Conservation (phyloP, 768 basidiomycete species). For the Tricholoma terreum region DNA sequence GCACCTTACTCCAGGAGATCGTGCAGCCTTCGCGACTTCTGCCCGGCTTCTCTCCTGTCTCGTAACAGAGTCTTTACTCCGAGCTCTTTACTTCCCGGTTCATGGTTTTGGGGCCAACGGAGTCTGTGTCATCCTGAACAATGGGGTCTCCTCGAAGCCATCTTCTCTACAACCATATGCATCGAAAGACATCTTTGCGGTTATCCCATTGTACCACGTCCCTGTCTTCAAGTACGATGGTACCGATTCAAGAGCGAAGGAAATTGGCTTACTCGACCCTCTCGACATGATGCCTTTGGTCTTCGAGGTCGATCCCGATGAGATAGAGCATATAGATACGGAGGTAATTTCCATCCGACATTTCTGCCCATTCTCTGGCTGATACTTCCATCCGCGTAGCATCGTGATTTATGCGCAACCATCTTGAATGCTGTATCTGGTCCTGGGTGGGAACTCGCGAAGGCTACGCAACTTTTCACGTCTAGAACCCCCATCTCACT, state of each 20-base stretch:
- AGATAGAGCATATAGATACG: neutral
- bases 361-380: neutral
- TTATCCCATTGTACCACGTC: slow-evolving; percentile 43
- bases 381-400: slow-evolving; percentile 22
- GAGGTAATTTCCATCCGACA: slow-evolving; percentile 8
- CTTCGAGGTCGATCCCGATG: slow-evolving; percentile 25
- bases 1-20: slow-evolving; percentile 32
- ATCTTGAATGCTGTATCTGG: slow-evolving; percentile 24
- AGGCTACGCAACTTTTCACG: slow-evolving; percentile 18
- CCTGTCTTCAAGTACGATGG: slow-evolving; percentile 44
- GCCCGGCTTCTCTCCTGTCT: slow-evolving; percentile 55
- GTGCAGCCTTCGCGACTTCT: slow-evolving; percentile 46
- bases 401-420: slow-evolving; percentile 22
- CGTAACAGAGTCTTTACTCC: slow-evolving; percentile 53
- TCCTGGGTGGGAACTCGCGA: slow-evolving; percentile 26
- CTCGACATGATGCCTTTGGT: slow-evolving; percentile 50
- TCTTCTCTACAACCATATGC: slow-evolving; percentile 21
- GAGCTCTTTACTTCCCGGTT: slow-evolving; percentile 45
- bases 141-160: slow-evolving; percentile 23
- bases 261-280: slow-evolving; percentile 52
- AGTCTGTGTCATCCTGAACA: slow-evolving; percentile 38
- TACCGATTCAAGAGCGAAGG: slow-evolving; percentile 26
- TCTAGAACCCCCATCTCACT: slow-evolving; percentile 36
- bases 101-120: slow-evolving; percentile 33
- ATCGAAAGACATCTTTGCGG: slow-evolving; percentile 39